Conservation (phyloP, 2,329 filamentous ascomycete genomes). For the Monilinia fructicola region DNA sequence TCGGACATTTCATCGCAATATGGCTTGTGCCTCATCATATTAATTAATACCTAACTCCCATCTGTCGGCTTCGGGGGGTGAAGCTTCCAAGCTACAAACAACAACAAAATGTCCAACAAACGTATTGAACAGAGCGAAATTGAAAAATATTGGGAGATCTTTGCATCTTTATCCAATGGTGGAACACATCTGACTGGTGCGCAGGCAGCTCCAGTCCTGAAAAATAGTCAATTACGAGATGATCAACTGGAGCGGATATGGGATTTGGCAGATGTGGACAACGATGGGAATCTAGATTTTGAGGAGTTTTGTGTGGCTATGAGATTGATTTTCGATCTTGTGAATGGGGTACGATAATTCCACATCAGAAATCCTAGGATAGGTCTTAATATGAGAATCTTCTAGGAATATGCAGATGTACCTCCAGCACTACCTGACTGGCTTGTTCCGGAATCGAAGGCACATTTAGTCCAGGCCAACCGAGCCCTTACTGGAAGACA, state of each 20-base stretch:
- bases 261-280: constrained; percentile 96
- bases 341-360: constrained; percentile 73
- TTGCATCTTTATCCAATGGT: constrained; percentile 65
- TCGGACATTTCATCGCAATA: background rate
- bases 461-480: constrained; percentile 81
- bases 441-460: constrained; percentile 94
- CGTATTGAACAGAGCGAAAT: constrained; percentile 72
- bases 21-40: background rate
- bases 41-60: background rate
- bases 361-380: background rate
- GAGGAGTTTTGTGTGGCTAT: constrained; percentile 99
- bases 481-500: constrained; percentile 77
- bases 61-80: constrained; percentile 3
- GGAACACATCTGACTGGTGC: constrained; percentile 64
- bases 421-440: constrained; percentile 84
- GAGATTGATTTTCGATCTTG: constrained; percentile 93
- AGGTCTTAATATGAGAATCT: background rate
- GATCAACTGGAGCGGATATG: constrained; percentile 94
- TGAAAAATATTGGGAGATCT: constrained; percentile 79
- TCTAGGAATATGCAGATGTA: constrained; percentile 85
- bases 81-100: constrained; percentile 8
- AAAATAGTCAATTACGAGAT: constrained; percentile 70
- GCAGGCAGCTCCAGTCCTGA: constrained; percentile 69
- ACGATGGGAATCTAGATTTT: constrained; percentile 96
- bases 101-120: constrained; percentile 44